A percentile compares a stretch with the other conserved stretches of the same genome.
phyloP scores from a whole-genome alignment of 208 protist species.

The Crithidia fasciculata region DNA sequence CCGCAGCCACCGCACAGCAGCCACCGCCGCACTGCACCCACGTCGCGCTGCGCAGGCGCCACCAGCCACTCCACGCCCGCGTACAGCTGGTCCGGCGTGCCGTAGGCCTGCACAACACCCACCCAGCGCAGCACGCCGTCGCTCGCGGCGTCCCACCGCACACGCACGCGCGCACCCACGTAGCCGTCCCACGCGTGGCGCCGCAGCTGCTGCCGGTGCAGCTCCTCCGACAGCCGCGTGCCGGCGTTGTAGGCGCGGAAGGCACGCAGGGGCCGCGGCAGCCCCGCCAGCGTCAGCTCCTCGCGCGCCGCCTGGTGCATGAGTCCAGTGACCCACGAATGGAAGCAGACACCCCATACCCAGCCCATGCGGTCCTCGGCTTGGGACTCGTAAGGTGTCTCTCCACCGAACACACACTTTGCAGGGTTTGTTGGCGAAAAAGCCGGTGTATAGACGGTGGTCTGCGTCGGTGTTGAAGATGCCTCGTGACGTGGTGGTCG shows the following conservation, averaged over 20 bases:
- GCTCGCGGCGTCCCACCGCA: constrained; percentile 26
- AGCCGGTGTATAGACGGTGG: too few relatives aligned
- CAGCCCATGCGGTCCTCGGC: constrained; percentile 25
- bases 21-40: constrained; percentile 13
- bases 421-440: too few relatives aligned
- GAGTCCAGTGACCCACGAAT: constrained; percentile 41
- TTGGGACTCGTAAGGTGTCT: constrained; percentile 36
- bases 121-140: constrained; percentile 57
- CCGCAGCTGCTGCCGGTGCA: constrained; percentile 34
- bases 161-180: constrained; percentile 31
- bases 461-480: too few relatives aligned
- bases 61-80: constrained; percentile 62
- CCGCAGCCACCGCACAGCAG: constrained; percentile 3
- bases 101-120: constrained; percentile 49
- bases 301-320: constrained; percentile 18
- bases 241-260: constrained; percentile 17
- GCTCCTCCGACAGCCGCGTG: constrained; percentile 12
- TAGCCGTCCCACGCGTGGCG: constrained; percentile 49
- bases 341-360: constrained; percentile 35
- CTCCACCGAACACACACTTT: background rate
- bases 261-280: constrained; percentile 13
- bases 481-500: too few relatives aligned
- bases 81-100: constrained; percentile 38
- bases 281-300: constrained; percentile 9
- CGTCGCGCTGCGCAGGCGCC: background rate